These are phyloP conservation scores for Flaveria trinervia DNA, from an alignment of 129 eudicot genomes.

Conservation along the genomic window DNA sequence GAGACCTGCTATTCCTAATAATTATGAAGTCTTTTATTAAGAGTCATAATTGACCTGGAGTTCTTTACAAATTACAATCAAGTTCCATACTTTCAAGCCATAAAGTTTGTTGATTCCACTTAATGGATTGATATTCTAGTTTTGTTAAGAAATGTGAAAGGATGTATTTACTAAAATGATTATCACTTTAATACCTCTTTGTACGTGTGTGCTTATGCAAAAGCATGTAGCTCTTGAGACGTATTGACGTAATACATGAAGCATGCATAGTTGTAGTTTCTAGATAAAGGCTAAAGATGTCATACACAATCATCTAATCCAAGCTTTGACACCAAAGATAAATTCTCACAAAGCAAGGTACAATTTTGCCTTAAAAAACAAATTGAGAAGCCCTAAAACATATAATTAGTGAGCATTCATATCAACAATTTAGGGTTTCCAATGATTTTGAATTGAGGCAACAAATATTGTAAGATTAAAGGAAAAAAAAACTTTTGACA, in stretches of 20 bases:
- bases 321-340: background rate
- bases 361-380: background rate
- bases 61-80: no score
- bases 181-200: background rate
- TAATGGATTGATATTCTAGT: background rate
- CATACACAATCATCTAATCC: background rate
- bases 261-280: background rate
- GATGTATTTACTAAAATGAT: background rate
- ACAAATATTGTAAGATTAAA: no score
- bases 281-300: background rate
- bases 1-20: no score
- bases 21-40: no score
- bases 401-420: background rate
- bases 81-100: background rate
- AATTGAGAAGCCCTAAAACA: constrained; percentile 9
- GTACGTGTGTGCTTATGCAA: background rate
- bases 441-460: background rate
- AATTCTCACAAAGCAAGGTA: background rate
- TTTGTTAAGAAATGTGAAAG: background rate
- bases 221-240: background rate
- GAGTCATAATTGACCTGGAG: background rate
- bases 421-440: constrained; percentile 1
- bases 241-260: background rate
- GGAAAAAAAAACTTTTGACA: no score
- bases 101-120: background rate